Evolutionary conservation across 805 yeast genomes (phyloP), one percentile per base, ranked within the genome.

Genomic region (Candida pseudoglaebosa): DNA sequence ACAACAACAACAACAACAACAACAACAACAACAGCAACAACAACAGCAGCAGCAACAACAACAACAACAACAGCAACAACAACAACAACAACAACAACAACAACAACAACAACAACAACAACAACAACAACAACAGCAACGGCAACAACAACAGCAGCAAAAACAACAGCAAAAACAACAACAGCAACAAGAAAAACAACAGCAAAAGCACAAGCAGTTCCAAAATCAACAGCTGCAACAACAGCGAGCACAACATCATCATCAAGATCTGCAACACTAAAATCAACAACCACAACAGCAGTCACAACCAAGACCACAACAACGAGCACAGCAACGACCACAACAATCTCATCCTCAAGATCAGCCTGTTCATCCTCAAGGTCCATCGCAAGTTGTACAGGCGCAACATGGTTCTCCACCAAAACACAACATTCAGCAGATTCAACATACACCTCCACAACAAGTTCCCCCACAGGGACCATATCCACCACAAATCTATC

Each of bases 91-190:
- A 20, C 50, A 47, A 21, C 51, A 42, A 16, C 67, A 61, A 42
- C 56, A 60, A 12, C 24, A 36, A 20, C 9, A 22, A 7, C 8
- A 71, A 67, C 29, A 45, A 73, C 1, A 41, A 72, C 4, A 32
- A 45, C 77, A 42, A 24, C 52, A 41, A 37, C 53, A 38, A 20
- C 28, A 28, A 17, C 53, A 40, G 28, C 43, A 38, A 19, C 50
- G 36, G 24, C 45, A 39, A 12, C 49, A 47, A 37, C 30, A 47
- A 28, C 34, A 26, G 28, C 42, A 34, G 18, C 40, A 35, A 18
- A 43, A 38, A 36, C 51, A 43, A 35, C 45, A 36, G 10, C 39
- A 38, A 26, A 49, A 34, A 15, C 41, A 31, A 13, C 38, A 19
- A 17, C 42, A 38, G 15, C 33, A 13, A 12, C 29, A 13, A 14